These are phyloP conservation scores for Lichtheimia ramosa DNA, from an alignment of 371 early-diverging fungal species.

Conservation along the genomic window DNA sequence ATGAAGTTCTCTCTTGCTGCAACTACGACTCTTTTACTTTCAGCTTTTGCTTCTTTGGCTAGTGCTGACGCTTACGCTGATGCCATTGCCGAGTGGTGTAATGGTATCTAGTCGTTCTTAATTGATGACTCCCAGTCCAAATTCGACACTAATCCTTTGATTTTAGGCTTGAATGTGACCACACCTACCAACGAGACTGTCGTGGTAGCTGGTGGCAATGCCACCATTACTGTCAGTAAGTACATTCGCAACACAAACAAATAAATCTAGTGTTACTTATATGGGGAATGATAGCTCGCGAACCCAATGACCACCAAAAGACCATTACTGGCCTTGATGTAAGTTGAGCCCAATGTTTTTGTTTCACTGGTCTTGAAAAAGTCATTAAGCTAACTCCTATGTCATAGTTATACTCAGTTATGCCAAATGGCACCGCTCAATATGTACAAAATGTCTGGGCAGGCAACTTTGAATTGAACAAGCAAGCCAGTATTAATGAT, in stretches of 20 bases:
- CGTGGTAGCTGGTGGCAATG: slow-evolving; percentile 29
- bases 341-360: slow-evolving; percentile 14
- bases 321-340: slow-evolving; percentile 48
- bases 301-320: slow-evolving; percentile 29
- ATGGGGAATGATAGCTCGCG: slow-evolving; percentile 4
- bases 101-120: slow-evolving; percentile 27
- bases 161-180: slow-evolving; percentile 19
- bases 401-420: slow-evolving; percentile 25
- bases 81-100: slow-evolving; percentile 45
- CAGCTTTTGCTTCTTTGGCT: slow-evolving; percentile 27
- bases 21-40: slow-evolving; percentile 35
- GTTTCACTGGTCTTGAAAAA: background rate
- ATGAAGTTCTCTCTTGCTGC: slow-evolving; percentile 54
- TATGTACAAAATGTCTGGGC: slow-evolving; percentile 49
- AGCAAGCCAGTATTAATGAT: slow-evolving; percentile 32
- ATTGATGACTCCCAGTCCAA: no score
- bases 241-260: background rate
- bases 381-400: background rate
- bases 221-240: slow-evolving; percentile 38
- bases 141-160: background rate
- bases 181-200: slow-evolving; percentile 21
- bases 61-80: slow-evolving; percentile 44
- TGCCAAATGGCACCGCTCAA: slow-evolving; percentile 30
- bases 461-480: slow-evolving; percentile 33
- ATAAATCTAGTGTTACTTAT: no score